These are phyloP conservation scores for Trichoderma sp. DNA, from an alignment of 2,329 filamentous ascomycete species.

Conservation along the genomic window DNA sequence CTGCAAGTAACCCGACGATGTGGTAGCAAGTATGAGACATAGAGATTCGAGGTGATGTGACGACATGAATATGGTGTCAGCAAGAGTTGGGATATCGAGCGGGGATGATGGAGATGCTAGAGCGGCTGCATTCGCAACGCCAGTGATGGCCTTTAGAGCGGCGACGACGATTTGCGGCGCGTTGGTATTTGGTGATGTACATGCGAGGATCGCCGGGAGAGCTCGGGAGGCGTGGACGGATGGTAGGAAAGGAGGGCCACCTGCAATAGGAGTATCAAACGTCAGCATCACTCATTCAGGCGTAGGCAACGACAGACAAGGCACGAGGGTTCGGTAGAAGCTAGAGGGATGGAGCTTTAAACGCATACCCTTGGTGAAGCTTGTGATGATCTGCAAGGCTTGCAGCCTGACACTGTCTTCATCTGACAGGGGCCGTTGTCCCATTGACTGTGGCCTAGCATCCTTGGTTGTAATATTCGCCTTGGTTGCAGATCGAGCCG, in stretches of 20 bases:
- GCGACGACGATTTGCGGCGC: constrained; percentile 66
- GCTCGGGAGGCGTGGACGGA: constrained; percentile 67
- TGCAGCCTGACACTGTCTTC: constrained; percentile 70
- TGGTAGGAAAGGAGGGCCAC: constrained; percentile 72
- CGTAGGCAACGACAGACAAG: background rate
- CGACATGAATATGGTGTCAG: constrained; percentile 62
- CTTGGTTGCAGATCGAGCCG: constrained; percentile 33
- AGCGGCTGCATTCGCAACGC: constrained; percentile 63
- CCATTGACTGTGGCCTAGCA: constrained; percentile 29
- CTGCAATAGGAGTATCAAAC: constrained; percentile 41
- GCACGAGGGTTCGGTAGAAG: background rate
- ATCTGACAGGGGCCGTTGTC: constrained; percentile 46
- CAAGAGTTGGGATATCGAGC: constrained; percentile 49
- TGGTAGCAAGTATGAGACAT: constrained; percentile 60
- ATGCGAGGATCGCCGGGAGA: constrained; percentile 66
- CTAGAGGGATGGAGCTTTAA: background rate
- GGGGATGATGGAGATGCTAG: constrained; percentile 51
- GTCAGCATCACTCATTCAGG: background rate
- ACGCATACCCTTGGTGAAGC: constrained; percentile 73
- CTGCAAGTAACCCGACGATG: constrained; percentile 47
- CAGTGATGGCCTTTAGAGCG: constrained; percentile 70
- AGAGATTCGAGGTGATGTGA: constrained; percentile 60
- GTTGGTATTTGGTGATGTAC: constrained; percentile 63
- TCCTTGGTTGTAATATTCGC: constrained; percentile 43
- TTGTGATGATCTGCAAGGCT: constrained; percentile 79